These are phyloP conservation scores for Fusarium sacchari DNA, from an alignment of 2,329 filamentous ascomycete species.

Conservation along the genomic window DNA sequence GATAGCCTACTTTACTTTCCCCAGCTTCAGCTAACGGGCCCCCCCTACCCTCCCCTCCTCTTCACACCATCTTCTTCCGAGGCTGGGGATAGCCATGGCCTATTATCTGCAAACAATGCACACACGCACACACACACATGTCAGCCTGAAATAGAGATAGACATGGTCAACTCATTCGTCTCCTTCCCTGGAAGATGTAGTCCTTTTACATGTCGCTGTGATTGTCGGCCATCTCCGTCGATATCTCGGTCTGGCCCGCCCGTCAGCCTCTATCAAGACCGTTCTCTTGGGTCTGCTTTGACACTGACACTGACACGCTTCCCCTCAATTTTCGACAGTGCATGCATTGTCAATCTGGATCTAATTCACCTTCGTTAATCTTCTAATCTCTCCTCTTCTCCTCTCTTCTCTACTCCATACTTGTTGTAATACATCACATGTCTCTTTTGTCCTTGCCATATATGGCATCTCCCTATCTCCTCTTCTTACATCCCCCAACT, in stretches of 20 bases:
- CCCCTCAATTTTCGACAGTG: not conserved
- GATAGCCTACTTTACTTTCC: slow-evolving; percentile 12
- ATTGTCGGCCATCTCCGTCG: slow-evolving; percentile 24
- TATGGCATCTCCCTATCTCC: not conserved
- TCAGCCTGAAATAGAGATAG: slow-evolving; percentile 1
- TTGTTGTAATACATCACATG: not conserved
- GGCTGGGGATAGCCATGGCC: not conserved
- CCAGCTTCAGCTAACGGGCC: slow-evolving; percentile 17
- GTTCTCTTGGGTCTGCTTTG: not conserved
- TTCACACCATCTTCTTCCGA: slow-evolving; percentile 12
- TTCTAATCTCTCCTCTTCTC: not conserved
- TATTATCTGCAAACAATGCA: not conserved
- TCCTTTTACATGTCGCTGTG: not conserved
- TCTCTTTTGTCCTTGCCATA: not conserved
- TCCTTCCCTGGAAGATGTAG: slow-evolving; percentile 26
- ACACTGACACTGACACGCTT: not conserved
- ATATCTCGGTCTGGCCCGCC: slow-evolving; percentile 25
- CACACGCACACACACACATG: not conserved
- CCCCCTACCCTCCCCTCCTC: not conserved
- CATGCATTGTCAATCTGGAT: not conserved
- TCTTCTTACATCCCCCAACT: not conserved
- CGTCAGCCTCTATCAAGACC: slow-evolving; percentile 1
- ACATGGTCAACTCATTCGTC: not conserved
- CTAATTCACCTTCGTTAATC: slow-evolving; percentile 3
- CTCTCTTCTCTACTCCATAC: not conserved